These are phyloP conservation scores for Dissophora globulifera DNA, from an alignment of 192 early-diverging fungal genomes.

Conservation along the genomic window DNA sequence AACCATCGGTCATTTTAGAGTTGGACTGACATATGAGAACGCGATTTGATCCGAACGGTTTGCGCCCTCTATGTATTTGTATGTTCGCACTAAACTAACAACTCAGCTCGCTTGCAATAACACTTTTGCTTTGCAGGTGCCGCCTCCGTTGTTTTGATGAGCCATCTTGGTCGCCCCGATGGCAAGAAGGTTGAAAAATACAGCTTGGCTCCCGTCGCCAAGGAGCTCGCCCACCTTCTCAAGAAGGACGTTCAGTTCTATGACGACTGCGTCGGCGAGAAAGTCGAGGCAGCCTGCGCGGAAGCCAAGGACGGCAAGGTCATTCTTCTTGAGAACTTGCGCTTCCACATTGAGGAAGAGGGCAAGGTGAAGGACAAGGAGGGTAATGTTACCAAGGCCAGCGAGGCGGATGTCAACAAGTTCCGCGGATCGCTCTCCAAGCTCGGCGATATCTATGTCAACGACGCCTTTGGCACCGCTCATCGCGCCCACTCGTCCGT, in stretches of 20 bases:
- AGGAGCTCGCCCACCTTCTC: conserved; percentile 82
- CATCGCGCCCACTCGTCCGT: conserved; percentile 98
- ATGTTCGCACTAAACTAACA: not conserved
- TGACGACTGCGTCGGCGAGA: conserved; percentile 91
- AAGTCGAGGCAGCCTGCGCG: conserved; percentile 83
- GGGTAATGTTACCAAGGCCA: conserved; percentile 92
- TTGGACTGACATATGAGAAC: conserved; percentile 18
- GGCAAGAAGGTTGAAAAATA: conserved; percentile 89
- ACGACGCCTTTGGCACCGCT: conserved; percentile 99
- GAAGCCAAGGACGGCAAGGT: conserved; percentile 77
- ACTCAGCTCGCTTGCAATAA: not conserved
- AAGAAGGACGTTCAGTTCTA: conserved; percentile 90
- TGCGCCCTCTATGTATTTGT: not conserved
- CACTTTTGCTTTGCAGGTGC: too few species aligned
- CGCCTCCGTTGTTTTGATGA: conserved; percentile 91
- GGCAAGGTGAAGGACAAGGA: conserved; percentile 91
- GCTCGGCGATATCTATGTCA: conserved; percentile 96
- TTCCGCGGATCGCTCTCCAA: conserved; percentile 94
- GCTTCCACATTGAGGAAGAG: conserved; percentile 99
- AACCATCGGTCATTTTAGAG: not conserved
- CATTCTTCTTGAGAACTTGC: conserved; percentile 96
- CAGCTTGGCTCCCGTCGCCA: conserved; percentile 91
- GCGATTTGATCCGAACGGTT: conserved; percentile 21
- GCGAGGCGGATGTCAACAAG: conserved; percentile 76
- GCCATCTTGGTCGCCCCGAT: conserved; percentile 97